phyloP scores from a whole-genome alignment of 176 grass and related monocot genomes.

The Puya raimondii region DNA sequence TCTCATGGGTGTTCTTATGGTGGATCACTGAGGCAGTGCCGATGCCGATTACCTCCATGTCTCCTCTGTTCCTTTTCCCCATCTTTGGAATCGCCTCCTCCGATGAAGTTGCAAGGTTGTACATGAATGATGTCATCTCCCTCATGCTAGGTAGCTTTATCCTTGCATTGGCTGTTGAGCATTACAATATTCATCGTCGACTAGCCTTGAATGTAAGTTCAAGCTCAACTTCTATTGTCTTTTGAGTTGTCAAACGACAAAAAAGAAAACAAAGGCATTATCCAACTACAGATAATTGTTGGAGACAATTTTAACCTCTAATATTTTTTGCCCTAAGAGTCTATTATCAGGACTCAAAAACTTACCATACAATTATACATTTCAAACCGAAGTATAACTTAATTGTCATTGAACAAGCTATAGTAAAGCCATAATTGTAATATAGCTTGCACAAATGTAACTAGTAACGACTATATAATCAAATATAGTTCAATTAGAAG shows the following conservation, averaged over 20 bases:
- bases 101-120: constrained; percentile 49
- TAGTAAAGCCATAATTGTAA: no score
- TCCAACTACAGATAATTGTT: no score
- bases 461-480: no score
- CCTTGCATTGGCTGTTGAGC: constrained; percentile 82
- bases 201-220: constrained; percentile 63
- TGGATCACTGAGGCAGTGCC: constrained; percentile 85
- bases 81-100: constrained; percentile 47
- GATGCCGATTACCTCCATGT: constrained; percentile 79
- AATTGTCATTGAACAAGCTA: no score
- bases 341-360: no score
- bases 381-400: no score
- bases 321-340: no score
- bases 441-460: no score
- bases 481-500: not conserved
- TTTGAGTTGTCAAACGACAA: not conserved
- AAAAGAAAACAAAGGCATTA: not conserved
- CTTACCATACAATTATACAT: no score
- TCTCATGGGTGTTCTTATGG: constrained; percentile 87
- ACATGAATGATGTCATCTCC: constrained; percentile 97
- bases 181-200: constrained; percentile 84
- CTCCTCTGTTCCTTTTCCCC: constrained; percentile 88
- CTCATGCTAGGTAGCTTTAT: constrained; percentile 96
- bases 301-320: no score
- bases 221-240: not conserved